A percentile compares a stretch with the other conserved stretches of the same genome.
phyloP scores from a whole-genome alignment of 108 stramenopile species.

The Fragilaria crotonensis region DNA sequence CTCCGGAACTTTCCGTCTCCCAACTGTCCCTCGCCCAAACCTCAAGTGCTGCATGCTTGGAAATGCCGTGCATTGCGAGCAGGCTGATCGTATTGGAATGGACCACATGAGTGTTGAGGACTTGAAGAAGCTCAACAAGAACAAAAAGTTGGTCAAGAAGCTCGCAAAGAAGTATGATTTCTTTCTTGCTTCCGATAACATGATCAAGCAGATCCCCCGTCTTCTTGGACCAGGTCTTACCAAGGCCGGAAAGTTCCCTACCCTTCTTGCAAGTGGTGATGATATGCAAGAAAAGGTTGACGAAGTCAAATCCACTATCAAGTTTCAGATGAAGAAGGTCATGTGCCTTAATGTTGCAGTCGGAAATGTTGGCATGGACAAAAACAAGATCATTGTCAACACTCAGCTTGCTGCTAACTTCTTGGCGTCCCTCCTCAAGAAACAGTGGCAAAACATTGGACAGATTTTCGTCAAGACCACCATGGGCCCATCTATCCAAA shows the following conservation, averaged over 20 bases:
- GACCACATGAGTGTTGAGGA: slow-evolving; percentile 98
- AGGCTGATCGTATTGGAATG: slow-evolving; percentile 96
- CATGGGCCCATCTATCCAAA: slow-evolving; percentile 98
- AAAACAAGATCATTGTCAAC: slow-evolving; percentile 94
- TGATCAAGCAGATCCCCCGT: slow-evolving; percentile 99
- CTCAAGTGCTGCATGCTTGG: slow-evolving; percentile 98
- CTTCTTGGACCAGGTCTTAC: slow-evolving; percentile 98
- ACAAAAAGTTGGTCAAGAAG: slow-evolving; percentile 99
- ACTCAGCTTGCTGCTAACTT: slow-evolving; percentile 98
- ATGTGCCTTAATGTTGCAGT: slow-evolving; percentile 99
- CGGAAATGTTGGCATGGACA: slow-evolving; percentile 87
- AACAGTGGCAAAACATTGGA: slow-evolving; percentile 99
- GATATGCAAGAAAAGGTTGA: slow-evolving; percentile 99
- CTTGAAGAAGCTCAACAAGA: slow-evolving; percentile 99
- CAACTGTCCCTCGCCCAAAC: slow-evolving; percentile 89
- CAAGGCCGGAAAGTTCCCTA: slow-evolving; percentile 99
- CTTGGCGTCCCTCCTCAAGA: slow-evolving; percentile 97
- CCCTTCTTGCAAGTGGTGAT: slow-evolving; percentile 83
- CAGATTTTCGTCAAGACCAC: slow-evolving; percentile 97
- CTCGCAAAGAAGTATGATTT: slow-evolving; percentile 99
- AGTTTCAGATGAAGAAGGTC: slow-evolving; percentile 99
- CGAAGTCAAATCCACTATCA: slow-evolving; percentile 97
- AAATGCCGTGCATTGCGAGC: slow-evolving; percentile 97
- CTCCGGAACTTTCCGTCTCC: slow-evolving; percentile 99
- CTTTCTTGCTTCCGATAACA: slow-evolving; percentile 98